Evolutionary conservation across 2,329 filamentous ascomycete genomes (phyloP).

Genomic region (Aspergillus sp.): DNA sequence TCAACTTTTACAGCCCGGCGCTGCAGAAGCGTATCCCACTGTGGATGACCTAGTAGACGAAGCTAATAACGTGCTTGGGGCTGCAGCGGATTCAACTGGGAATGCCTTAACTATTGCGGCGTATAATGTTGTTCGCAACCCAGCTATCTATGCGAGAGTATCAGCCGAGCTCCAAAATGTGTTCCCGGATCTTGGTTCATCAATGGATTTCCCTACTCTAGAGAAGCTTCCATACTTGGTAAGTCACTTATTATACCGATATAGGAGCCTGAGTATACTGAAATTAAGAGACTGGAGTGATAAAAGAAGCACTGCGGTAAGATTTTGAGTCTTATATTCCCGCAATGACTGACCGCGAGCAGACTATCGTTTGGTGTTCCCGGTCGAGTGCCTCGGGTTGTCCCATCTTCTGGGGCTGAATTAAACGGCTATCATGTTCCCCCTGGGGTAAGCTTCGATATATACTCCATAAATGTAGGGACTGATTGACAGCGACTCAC

Average conservation of each 20-base stretch:
- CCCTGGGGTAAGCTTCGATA: constrained; percentile 22
- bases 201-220: constrained; percentile 27
- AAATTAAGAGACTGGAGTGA: constrained; percentile 27
- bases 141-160: constrained; percentile 25
- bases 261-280: neutral
- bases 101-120: constrained; percentile 33
- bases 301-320: constrained; percentile 39
- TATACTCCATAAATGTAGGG: neutral
- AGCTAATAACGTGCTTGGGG: constrained; percentile 27
- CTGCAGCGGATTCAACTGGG: constrained; percentile 36
- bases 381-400: constrained; percentile 35
- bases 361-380: constrained; percentile 34
- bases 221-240: constrained; percentile 39
- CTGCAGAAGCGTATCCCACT: constrained; percentile 18
- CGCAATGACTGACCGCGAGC: neutral
- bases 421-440: constrained; percentile 35
- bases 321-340: neutral
- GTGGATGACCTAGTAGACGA: constrained; percentile 29
- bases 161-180: constrained; percentile 28
- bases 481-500: neutral
- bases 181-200: constrained; percentile 29
- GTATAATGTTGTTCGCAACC: constrained; percentile 31
- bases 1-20: constrained; percentile 18
- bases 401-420: constrained; percentile 30
- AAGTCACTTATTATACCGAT: constrained; percentile 1